phyloP scores from a whole-genome alignment of 2,329 filamentous ascomycete genomes.

The Aspergillus piperis region DNA sequence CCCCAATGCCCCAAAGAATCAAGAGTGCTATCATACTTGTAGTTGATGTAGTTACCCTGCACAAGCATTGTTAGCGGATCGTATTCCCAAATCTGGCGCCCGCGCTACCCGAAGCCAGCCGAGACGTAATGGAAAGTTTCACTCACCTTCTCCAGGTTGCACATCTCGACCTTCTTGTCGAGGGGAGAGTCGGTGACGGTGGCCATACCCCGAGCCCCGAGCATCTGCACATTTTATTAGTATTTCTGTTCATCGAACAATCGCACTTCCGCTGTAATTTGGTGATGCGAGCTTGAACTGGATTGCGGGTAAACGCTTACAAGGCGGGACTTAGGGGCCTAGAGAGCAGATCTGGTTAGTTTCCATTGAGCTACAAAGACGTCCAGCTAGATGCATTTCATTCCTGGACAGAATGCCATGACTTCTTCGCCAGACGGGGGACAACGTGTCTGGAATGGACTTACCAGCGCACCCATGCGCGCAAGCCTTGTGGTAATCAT shows the following conservation, averaged over 20 bases:
- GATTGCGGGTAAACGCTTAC: conserved; percentile 36
- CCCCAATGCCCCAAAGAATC: neutral
- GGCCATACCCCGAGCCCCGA: conserved; percentile 71
- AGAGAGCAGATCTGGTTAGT: conserved; percentile 24
- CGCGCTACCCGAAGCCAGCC: conserved; percentile 24
- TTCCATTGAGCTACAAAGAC: neutral
- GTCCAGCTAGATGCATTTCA: conserved; percentile 9
- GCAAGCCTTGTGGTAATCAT: conserved; percentile 52
- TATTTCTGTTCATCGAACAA: conserved; percentile 3
- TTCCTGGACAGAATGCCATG: conserved; percentile 8
- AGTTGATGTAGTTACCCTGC: conserved; percentile 92
- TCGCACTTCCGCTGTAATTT: neutral
- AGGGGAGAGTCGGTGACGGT: conserved; percentile 84
- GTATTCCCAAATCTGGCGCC: conserved; percentile 11
- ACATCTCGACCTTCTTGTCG: conserved; percentile 95
- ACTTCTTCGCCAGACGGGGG: conserved; percentile 8
- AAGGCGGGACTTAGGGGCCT: conserved; percentile 50
- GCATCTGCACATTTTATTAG: conserved; percentile 54
- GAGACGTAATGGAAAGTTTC: conserved; percentile 17
- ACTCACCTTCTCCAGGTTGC: conserved; percentile 81
- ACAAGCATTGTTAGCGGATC: conserved; percentile 29
- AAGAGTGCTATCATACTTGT: conserved; percentile 55
- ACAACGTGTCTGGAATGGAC: conserved; percentile 27
- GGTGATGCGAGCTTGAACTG: conserved; percentile 2
- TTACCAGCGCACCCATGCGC: conserved; percentile 51